Conservation (phyloP, 2,329 filamentous ascomycete species). For the Alternaria sp. region DNA sequence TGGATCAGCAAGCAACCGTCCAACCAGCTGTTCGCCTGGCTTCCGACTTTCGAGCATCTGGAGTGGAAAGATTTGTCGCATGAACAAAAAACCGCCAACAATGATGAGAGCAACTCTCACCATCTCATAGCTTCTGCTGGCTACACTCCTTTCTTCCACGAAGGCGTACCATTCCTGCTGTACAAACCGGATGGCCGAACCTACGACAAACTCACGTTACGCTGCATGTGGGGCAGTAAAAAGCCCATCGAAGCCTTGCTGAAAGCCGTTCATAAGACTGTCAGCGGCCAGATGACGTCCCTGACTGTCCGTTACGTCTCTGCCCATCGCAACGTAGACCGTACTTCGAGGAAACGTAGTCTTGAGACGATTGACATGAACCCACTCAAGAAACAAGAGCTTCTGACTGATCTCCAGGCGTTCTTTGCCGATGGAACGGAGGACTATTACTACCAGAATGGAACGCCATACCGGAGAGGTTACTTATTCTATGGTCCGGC, state of each 20-base stretch:
- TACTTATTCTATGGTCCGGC: constrained; percentile 10
- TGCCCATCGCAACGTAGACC: background rate
- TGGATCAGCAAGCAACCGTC: background rate
- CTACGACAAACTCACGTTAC: background rate
- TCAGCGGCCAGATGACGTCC: background rate
- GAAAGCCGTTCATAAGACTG: background rate
- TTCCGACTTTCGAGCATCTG: background rate
- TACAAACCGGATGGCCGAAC: background rate
- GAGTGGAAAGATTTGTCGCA: background rate
- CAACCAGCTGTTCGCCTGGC: background rate
- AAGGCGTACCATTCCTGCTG: background rate
- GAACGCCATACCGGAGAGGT: constrained; percentile 19
- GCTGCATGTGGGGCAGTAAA: background rate
- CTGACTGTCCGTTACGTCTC: background rate
- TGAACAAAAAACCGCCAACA: background rate
- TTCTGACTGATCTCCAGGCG: background rate
- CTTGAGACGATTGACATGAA: background rate
- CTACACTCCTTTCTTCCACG: background rate
- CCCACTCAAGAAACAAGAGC: background rate
- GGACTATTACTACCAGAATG: background rate
- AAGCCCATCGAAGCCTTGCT: background rate
- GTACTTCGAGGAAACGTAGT: background rate
- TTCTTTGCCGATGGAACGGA: background rate
- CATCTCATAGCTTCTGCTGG: background rate
- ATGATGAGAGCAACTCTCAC: background rate